phyloP scores from a whole-genome alignment of 75 land plant genomes.

The Sequoia sempervirens region DNA sequence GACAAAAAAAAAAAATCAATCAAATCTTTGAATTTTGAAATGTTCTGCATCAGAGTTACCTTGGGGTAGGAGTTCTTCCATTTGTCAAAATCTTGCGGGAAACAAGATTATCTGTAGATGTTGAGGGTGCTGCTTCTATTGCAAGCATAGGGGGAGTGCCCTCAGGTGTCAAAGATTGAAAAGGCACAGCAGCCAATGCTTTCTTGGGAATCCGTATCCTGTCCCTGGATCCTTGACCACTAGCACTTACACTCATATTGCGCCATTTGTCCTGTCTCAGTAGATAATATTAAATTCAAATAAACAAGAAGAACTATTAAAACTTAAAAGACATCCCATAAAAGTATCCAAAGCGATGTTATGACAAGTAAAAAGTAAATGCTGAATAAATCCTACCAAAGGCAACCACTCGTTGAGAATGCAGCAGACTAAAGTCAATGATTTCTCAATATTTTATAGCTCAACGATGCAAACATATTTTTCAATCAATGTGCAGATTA shows the following conservation, averaged over 20 bases:
- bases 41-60: neutral
- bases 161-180: neutral
- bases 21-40: neutral
- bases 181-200: conserved; percentile 12
- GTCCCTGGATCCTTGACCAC: conserved; percentile 58
- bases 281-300: neutral
- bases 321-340: neutral
- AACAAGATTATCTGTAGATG: neutral
- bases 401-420: neutral
- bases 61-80: conserved; percentile 14
- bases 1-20: neutral
- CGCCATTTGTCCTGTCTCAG: conserved; percentile 84
- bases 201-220: conserved; percentile 27
- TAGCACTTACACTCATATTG: conserved; percentile 69
- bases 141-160: conserved; percentile 10
- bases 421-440: neutral
- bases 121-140: conserved; percentile 6
- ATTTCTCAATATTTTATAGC: neutral
- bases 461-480: neutral
- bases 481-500: neutral
- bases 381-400: neutral
- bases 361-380: neutral
- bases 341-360: neutral
- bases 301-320: neutral
- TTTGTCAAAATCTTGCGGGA: conserved; percentile 18